Percentiles rank a stretch among this genome's conserved stretches.
Conservation (phyloP, 352 stramenopile species). For the Globisporangium acanthophoron region DNA sequence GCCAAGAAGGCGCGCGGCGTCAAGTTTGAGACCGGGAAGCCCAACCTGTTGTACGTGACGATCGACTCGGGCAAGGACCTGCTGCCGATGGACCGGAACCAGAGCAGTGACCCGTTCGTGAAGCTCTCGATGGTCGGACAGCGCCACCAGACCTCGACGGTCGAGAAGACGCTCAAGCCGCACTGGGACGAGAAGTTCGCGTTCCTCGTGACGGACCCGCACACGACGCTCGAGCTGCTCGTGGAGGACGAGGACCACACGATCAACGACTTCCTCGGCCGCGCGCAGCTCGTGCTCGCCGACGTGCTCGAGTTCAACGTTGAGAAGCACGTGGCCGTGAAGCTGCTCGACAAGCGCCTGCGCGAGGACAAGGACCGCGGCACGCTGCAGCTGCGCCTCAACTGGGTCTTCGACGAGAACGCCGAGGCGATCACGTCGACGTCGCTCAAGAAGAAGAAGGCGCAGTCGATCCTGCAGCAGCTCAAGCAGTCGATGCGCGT, state of each 20-base stretch:
- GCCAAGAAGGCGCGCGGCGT: constrained; percentile 1
- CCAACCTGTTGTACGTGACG: constrained; percentile 66
- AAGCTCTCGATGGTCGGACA: constrained; percentile 74
- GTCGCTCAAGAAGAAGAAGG: constrained; percentile 42
- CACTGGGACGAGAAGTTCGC: constrained; percentile 73
- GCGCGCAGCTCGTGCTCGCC: constrained; percentile 42
- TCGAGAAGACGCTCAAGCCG: constrained; percentile 68
- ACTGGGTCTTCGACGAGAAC: constrained; percentile 50
- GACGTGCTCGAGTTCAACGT: constrained; percentile 42
- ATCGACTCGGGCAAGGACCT: constrained; percentile 70
- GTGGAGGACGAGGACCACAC: constrained; percentile 64
- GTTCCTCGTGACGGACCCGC: constrained; percentile 39
- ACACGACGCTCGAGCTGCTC: constrained; percentile 49
- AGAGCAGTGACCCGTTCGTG: constrained; percentile 83
- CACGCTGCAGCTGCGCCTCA: constrained; percentile 43
- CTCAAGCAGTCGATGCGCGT: constrained; percentile 44
- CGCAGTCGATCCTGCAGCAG: constrained; percentile 40
- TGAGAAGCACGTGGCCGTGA: constrained; percentile 41
- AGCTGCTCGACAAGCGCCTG: constrained; percentile 54
- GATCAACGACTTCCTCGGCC: constrained; percentile 66
- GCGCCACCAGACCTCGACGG: constrained; percentile 53
- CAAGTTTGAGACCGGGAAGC: constrained; percentile 14
- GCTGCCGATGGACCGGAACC: constrained; percentile 73
- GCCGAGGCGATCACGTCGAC: constrained; percentile 36
- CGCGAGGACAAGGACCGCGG: constrained; percentile 47